Evolutionary conservation across 352 stramenopile species (phyloP), one percentile per base, ranked within the genome.

Genomic region (Globisporangium acanthophoron): DNA sequence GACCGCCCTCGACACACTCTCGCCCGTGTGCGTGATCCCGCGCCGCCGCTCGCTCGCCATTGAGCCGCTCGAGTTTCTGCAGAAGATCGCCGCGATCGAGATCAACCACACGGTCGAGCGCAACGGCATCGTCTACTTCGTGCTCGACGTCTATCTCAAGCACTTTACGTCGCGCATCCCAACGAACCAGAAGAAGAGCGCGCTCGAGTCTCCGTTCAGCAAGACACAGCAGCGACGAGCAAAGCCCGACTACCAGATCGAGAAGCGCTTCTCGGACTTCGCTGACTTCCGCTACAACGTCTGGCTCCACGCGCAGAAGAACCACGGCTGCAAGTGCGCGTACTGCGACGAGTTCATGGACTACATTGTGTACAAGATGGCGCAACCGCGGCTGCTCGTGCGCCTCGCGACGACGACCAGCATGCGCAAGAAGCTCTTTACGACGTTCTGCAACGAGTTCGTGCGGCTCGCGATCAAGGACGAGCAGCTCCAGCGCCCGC

Each of bases 101-200:
- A 61, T 76, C 51, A 55, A 56, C 31, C 47, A 57, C 24, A 51
- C 52, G 15, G 39, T 66, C 27, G 57, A 66, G 52, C 61, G 59
- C 56, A 40, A 73, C 55, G 52, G 53, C 16, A 56, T 61, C 21
- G 50, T 58, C 33, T 73, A 71, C 59, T 77, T 70, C 50, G 64
- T 70, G 24, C 62, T 77, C 48, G 71, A 90, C 39, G 68, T 90
- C 16, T 90, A 71, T 66, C 61, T 88, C 4, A 56, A 88, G 62
- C 72, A 76, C 54, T 64, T 62, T 39, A 72, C 76, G 57, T 83
- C 64, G n/a, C 77, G 77, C 46, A 85, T 90, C 52, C 79, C 74
- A 45, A 81, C 72, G 18, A 77, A 78, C 63, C 75, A 80, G 67
- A 68, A 52, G 33, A 24, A 54, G 47, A 61, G 16, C 44, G 21